phyloP scores from a whole-genome alignment of 148 eudicot species.

The Mesembryanthemum crystallinum region DNA sequence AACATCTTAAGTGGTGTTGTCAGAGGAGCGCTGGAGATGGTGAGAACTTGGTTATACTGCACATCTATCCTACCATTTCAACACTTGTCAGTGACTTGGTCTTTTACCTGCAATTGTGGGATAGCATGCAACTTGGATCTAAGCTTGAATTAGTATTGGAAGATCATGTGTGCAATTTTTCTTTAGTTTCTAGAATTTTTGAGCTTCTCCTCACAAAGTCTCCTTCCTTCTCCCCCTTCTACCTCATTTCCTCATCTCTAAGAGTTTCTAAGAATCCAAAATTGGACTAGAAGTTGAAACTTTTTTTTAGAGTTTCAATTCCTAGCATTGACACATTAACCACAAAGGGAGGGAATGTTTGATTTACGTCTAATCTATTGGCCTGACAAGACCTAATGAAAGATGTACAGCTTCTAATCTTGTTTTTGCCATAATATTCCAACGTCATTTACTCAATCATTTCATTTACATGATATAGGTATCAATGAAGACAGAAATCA shows the following conservation, averaged over 20 bases:
- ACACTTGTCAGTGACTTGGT: neutral
- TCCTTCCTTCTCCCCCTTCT: neutral
- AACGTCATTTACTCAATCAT: neutral
- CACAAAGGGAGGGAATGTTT: neutral
- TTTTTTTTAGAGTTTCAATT: too few species aligned
- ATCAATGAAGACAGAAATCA: conserved; percentile 97
- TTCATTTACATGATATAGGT: conserved; percentile 40
- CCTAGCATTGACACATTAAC: too few species aligned
- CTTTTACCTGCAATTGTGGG: neutral
- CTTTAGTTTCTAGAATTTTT: neutral
- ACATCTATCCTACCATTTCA: neutral
- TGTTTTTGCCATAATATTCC: neutral
- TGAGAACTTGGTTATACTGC: conserved; percentile 24
- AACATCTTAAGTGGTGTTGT: conserved; percentile 89
- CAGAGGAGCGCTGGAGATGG: conserved; percentile 98
- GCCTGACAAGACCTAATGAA: neutral
- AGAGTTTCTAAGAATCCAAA: too few species aligned
- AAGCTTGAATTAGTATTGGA: neutral
- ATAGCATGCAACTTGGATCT: conserved; percentile 5
- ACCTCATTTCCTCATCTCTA: neutral
- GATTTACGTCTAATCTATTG: neutral
- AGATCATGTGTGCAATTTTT: neutral
- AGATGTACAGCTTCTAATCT: too few species aligned
- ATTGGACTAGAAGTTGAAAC: too few species aligned
- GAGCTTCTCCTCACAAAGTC: neutral